A percentile compares a stretch with the other conserved stretches of the same genome.
phyloP scores from a whole-genome alignment of 805 yeast species.

The Candida alai region DNA sequence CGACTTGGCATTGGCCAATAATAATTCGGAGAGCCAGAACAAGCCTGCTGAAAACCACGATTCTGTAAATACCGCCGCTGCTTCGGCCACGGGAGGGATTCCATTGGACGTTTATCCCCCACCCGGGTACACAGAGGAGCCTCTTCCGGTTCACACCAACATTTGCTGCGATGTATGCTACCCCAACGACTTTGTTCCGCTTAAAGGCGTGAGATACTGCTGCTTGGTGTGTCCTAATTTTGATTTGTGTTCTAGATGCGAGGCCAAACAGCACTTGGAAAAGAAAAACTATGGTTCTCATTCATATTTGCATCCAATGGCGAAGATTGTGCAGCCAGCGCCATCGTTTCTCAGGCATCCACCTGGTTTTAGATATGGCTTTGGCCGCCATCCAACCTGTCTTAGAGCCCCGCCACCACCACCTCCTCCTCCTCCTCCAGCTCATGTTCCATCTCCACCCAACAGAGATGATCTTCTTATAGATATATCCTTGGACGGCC shows the following conservation, averaged over 20 bases:
- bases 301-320: constrained; percentile 25
- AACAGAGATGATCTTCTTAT: constrained; percentile 14
- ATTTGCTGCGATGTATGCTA: constrained; percentile 35
- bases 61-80: background rate
- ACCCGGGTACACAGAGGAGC: constrained; percentile 1
- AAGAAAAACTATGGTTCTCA: constrained; percentile 17
- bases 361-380: background rate
- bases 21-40: constrained; percentile 1
- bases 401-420: background rate
- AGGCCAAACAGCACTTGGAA: constrained; percentile 13
- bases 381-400: background rate
- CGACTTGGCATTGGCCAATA: constrained; percentile 9
- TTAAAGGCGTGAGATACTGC: constrained; percentile 45
- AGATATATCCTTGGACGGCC: constrained; percentile 24
- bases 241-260: constrained; percentile 47
- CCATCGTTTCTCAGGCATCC: constrained; percentile 2
- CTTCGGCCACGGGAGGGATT: background rate
- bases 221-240: constrained; percentile 51
- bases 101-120: background rate
- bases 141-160: constrained; percentile 17
- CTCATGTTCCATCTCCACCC: background rate
- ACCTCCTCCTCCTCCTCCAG: background rate
- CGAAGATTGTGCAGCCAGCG: constrained; percentile 21
- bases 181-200: constrained; percentile 29
- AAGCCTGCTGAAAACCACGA: constrained; percentile 4